phyloP scores from a whole-genome alignment of 441 rosid species.

The Pelargonium citronellum region DNA sequence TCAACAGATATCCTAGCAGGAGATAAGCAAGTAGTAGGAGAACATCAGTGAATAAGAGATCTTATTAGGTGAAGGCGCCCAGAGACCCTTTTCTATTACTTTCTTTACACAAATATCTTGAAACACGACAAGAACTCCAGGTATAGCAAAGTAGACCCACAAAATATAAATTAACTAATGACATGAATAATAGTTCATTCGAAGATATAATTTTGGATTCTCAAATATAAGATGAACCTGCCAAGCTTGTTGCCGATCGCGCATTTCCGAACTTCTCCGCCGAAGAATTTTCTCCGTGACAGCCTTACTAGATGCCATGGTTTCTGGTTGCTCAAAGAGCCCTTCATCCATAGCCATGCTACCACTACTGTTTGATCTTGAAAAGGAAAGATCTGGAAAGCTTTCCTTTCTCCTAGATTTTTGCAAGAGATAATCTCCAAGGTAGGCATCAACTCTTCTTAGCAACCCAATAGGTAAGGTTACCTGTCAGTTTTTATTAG shows the following conservation, averaged over 20 bases:
- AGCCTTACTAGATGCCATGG: conserved; percentile 54
- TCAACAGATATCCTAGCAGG: no score
- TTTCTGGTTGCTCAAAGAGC: conserved; percentile 35
- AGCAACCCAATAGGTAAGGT: conserved; percentile 78
- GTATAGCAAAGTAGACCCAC: not conserved
- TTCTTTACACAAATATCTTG: no score
- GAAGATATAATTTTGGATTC: not conserved
- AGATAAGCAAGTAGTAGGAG: no score
- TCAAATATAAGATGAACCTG: conserved; percentile 33
- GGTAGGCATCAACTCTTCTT: conserved; percentile 87
- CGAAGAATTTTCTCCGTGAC: conserved; percentile 94
- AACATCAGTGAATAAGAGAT: no score
- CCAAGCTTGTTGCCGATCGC: conserved; percentile 90
- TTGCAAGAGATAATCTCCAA: conserved; percentile 83
- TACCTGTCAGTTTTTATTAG: conserved; percentile 42
- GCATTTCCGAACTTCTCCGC: conserved; percentile 81
- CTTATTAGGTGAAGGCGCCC: no score
- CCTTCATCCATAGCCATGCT: conserved; percentile 39
- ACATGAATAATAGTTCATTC: not conserved
- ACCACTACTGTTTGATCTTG: conserved; percentile 24
- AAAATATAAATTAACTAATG: not conserved
- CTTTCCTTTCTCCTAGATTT: conserved; percentile 47
- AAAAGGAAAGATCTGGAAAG: conserved; percentile 21
- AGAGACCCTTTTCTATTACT: no score
- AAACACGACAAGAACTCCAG: no score